These are phyloP conservation scores for Claviceps paspali DNA, from an alignment of 2,329 filamentous ascomycete species.

Conservation along the genomic window DNA sequence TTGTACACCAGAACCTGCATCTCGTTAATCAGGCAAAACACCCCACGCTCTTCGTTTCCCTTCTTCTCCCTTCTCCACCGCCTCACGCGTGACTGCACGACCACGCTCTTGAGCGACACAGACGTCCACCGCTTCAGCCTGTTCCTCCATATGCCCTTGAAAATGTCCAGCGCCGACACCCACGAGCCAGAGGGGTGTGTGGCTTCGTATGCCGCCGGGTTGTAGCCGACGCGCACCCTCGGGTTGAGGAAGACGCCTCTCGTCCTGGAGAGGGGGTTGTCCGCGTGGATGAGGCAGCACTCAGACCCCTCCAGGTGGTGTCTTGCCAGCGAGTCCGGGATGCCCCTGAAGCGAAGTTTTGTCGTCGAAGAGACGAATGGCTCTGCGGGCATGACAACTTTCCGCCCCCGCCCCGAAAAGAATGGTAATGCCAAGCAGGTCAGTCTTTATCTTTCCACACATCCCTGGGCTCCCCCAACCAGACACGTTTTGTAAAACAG, in stretches of 20 bases:
- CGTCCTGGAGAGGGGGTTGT: constrained; percentile 41
- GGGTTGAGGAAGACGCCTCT: constrained; percentile 54
- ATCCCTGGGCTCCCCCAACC: too few relatives aligned
- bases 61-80: constrained; percentile 22
- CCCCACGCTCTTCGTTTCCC: constrained; percentile 27
- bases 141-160: constrained; percentile 44
- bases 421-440: too few relatives aligned
- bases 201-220: constrained; percentile 31
- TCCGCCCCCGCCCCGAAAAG: too few relatives aligned
- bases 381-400: constrained; percentile 34
- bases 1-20: constrained; percentile 43
- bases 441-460: too few relatives aligned
- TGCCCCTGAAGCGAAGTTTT: constrained; percentile 44
- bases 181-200: constrained; percentile 29
- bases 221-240: constrained; percentile 53
- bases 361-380: constrained; percentile 34
- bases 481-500: too few relatives aligned
- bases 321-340: constrained; percentile 44
- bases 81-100: constrained; percentile 22
- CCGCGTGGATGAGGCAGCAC: constrained; percentile 63
- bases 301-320: constrained; percentile 61
- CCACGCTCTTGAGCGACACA: constrained; percentile 15
- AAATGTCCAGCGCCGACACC: constrained; percentile 31
- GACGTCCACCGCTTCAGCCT: constrained; percentile 30
- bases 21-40: constrained; percentile 42